Conservation (phyloP, 1,284 basidiomycete genomes). For the Phaffia rhodozyma region DNA sequence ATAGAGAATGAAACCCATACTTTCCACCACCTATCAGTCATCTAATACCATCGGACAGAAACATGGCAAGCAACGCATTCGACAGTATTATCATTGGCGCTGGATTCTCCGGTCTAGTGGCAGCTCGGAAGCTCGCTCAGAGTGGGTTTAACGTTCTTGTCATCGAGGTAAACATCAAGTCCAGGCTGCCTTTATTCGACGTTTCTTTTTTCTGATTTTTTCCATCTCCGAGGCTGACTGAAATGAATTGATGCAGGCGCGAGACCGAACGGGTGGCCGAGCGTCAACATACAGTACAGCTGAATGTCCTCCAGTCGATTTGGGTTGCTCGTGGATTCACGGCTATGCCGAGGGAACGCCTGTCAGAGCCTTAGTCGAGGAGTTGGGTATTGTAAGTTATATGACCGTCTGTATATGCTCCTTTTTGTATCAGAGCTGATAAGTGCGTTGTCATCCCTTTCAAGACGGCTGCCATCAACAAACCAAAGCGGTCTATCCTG, state of each 20-base stretch:
- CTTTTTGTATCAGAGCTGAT: neutral
- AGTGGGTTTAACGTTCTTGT: constrained; percentile 37
- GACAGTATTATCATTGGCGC: constrained; percentile 41
- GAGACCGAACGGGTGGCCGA: constrained; percentile 40
- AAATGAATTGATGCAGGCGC: constrained; percentile 23
- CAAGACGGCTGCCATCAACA: constrained; percentile 29
- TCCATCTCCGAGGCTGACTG: neutral
- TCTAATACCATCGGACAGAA: neutral
- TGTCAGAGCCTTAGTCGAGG: constrained; percentile 33
- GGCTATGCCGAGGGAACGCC: constrained; percentile 41
- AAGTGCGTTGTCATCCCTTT: neutral
- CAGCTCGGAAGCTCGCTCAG: constrained; percentile 35
- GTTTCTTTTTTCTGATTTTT: too few relatives aligned
- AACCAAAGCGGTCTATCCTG: constrained; percentile 26
- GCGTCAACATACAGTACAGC: constrained; percentile 34
- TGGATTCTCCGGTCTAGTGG: constrained; percentile 39
- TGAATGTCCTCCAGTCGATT: constrained; percentile 31
- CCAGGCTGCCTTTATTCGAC: neutral
- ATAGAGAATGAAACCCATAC: too few relatives aligned
- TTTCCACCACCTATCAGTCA: too few relatives aligned
- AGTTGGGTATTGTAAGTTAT: constrained; percentile 31
- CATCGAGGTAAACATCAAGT: constrained; percentile 30
- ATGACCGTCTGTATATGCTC: neutral
- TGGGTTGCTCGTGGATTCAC: constrained; percentile 43
- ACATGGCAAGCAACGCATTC: constrained; percentile 21